A percentile compares a stretch with the other conserved stretches of the same genome.
These are phyloP conservation scores for Leccinum rimulosum DNA, from an alignment of 768 basidiomycete genomes.

Conservation along the genomic window DNA sequence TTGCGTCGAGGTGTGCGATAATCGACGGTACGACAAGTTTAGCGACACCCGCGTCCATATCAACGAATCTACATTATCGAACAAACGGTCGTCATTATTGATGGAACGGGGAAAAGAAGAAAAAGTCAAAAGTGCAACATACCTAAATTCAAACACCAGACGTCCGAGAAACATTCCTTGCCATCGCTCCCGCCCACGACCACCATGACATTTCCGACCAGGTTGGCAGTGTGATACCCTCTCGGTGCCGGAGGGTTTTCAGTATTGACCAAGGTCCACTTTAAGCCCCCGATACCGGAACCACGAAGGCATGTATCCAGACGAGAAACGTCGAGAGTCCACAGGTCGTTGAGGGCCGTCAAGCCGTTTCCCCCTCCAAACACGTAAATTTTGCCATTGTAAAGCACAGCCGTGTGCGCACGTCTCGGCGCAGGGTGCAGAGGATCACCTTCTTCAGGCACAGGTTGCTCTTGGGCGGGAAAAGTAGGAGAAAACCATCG, in stretches of 20 bases:
- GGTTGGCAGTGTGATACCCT: conserved; percentile 90
- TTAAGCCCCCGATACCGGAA: conserved; percentile 29
- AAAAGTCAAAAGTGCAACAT: conserved; percentile 22
- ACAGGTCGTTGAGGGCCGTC: conserved; percentile 87
- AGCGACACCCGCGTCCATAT: conserved; percentile 28
- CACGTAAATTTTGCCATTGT: conserved; percentile 70
- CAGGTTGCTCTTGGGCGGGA: conserved; percentile 14
- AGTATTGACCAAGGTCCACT: conserved; percentile 61
- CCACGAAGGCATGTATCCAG: conserved; percentile 28
- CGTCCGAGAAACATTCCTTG: conserved; percentile 80
- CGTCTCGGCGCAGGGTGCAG: conserved; percentile 65
- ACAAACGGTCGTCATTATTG: neutral
- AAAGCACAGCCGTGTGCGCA: conserved; percentile 82
- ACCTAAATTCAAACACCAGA: conserved; percentile 88
- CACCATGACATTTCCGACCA: conserved; percentile 83
- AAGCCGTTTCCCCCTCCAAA: conserved; percentile 95
- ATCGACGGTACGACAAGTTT: conserved; percentile 46
- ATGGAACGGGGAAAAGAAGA: neutral
- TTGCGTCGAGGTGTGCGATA: conserved; percentile 85
- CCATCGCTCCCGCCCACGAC: conserved; percentile 92
- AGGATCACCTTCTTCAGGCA: conserved; percentile 6
- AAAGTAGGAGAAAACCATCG: conserved; percentile 57
- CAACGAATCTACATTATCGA: conserved; percentile 20
- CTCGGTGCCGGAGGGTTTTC: conserved; percentile 58
- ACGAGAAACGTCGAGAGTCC: conserved; percentile 73